A percentile compares a stretch with the other conserved stretches of the same genome.
Evolutionary conservation across 2,329 filamentous ascomycete genomes (phyloP).

Genomic region (Metarhizium sp.): DNA sequence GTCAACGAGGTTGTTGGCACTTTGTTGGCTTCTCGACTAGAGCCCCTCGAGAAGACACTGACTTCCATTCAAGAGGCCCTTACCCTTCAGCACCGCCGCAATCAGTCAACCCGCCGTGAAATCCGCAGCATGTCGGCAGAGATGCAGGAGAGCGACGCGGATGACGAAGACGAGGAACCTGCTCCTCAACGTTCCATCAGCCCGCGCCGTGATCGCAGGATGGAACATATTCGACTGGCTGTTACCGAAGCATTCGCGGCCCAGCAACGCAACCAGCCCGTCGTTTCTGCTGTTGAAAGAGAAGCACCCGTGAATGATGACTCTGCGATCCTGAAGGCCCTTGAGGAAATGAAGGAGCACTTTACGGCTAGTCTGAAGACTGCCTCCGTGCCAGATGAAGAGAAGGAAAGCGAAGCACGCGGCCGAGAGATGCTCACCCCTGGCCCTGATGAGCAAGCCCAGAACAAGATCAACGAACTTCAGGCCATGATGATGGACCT

Average conservation of each 20-base stretch:
- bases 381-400: conserved; percentile 22
- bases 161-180: conserved; percentile 81
- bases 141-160: conserved; percentile 74
- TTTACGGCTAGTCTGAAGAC: conserved; percentile 13
- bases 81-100: conserved; percentile 43
- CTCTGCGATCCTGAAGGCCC: conserved; percentile 52
- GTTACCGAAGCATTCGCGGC: conserved; percentile 64
- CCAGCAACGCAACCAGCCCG: conserved; percentile 36
- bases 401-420: conserved; percentile 40
- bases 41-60: conserved; percentile 73
- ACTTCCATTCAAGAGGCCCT: conserved; percentile 65
- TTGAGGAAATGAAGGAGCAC: conserved; percentile 54
- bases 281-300: conserved; percentile 14
- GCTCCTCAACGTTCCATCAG: conserved; percentile 60
- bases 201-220: conserved; percentile 64
- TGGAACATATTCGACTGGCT: conserved; percentile 71
- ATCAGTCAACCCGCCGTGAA: conserved; percentile 46
- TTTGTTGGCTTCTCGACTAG: conserved; percentile 65
- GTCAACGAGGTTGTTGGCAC: conserved; percentile 79
- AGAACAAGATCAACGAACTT: conserved; percentile 47
- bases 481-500: conserved; percentile 51
- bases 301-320: conserved; percentile 19
- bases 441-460: conserved; percentile 40
- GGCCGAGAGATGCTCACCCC: conserved; percentile 41
- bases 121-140: conserved; percentile 63